Base-by-base conservation (phyloP, 805 yeast species). In the Candida taoyuanica region DNA sequence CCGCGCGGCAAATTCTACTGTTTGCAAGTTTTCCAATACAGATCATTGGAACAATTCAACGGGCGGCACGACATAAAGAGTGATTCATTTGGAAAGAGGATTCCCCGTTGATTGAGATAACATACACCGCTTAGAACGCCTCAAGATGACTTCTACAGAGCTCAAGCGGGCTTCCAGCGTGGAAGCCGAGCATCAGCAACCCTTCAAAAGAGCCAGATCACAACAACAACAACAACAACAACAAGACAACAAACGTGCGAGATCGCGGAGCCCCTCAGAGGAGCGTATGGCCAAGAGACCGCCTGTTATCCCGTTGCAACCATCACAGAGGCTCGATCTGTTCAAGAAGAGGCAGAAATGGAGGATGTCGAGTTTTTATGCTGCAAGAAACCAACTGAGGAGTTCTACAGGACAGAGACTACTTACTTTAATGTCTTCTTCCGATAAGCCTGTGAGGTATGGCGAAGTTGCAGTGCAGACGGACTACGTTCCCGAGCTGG, bases 211-310 rank as follows among this genome's bases (percentile, higher is more conserved):
- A 31, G 23, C 21, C 8, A 15, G 16, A 28, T 12, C 11, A 17
- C 31, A 37, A 4, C 3, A 13, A 9, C 29, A 35, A 32, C 18
- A 20, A 5, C 35, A 29, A 9, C 21, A 15, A 5, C 37, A 33
- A 12, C 31, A 33, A 24, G 20, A 26, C 15, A 17, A 33, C 18
- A 42, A 37, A 19, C 34, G 45, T 5, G 25, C 29, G 7, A 36
- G 45, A 16, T 28, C 39, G 3, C 20, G 29, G 14, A 37, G 42
- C 16, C 42, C 36, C 14, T 27, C 39, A 16, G 24, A 23, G 8
- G 34, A 36, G 15, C 13, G 9, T 14, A 7, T 15, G 30, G 29
- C 17, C 5, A 35, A 31, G 36, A 73, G 62, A 61, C 76, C 36
- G 5, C 56, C 58, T 7, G 43, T 53, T 32, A 50, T 55, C 40